Evolutionary conservation across 805 yeast species (phyloP).

Genomic region (Tetrapisispora taiwanensis): DNA sequence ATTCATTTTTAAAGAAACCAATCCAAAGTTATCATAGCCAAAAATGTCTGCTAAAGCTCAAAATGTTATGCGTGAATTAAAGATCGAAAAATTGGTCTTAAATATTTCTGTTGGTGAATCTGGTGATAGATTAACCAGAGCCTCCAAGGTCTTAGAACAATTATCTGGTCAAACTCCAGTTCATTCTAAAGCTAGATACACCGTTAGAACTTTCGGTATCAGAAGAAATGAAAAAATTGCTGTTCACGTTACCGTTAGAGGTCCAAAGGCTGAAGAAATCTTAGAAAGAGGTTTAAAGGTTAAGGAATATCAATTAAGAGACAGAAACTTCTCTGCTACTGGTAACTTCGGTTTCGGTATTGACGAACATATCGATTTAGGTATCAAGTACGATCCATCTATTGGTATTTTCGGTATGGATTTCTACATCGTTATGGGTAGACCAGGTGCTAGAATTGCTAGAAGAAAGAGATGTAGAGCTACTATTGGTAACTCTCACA

Average conservation of each 20-base stretch:
- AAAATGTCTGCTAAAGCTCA: slow-evolving; percentile 50
- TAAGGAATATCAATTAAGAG: slow-evolving; percentile 95
- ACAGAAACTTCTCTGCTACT: slow-evolving; percentile 93
- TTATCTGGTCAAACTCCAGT: slow-evolving; percentile 99
- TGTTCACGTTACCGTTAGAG: slow-evolving; percentile 98
- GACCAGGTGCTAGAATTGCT: slow-evolving; percentile 98
- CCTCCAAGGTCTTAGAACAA: slow-evolving; percentile 99
- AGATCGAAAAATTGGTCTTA: slow-evolving; percentile 98
- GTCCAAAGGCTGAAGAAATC: slow-evolving; percentile 99
- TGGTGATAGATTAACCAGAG: slow-evolving; percentile 99
- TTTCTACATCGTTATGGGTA: slow-evolving; percentile 98
- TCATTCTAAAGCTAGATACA: slow-evolving; percentile 99
- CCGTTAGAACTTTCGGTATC: slow-evolving; percentile 99
- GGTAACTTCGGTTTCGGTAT: slow-evolving; percentile 99
- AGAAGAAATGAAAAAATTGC: slow-evolving; percentile 99
- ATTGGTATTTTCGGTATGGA: slow-evolving; percentile 99
- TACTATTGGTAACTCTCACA: slow-evolving; percentile 85
- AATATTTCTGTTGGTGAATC: slow-evolving; percentile 99
- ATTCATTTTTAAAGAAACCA: neutral
- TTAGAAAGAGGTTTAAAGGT: slow-evolving; percentile 99
- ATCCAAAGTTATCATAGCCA: slow-evolving; percentile 13
- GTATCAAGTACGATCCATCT: slow-evolving; percentile 99
- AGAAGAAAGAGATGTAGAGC: slow-evolving; percentile 95
- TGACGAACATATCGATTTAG: slow-evolving; percentile 98
- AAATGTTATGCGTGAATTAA: slow-evolving; percentile 97